Conservation (phyloP, 139 green algal genomes). For the Haematococcus sp. region DNA sequence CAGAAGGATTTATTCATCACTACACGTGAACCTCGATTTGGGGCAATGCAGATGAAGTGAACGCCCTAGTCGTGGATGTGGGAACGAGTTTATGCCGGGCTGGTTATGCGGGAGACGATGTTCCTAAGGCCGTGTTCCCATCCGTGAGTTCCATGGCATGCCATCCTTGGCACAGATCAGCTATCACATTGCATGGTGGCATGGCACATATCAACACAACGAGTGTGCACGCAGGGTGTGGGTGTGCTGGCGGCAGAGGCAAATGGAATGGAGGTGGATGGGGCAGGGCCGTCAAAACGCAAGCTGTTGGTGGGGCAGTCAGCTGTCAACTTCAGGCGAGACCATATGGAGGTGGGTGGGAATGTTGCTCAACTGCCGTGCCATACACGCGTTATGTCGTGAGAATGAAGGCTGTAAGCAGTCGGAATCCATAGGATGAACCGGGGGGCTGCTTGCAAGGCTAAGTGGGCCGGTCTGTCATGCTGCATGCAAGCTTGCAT, state of each 20-base stretch:
- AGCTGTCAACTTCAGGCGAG: slow-evolving; percentile 43
- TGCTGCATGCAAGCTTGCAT: background rate
- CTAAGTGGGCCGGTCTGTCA: background rate
- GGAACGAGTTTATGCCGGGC: slow-evolving; percentile 78
- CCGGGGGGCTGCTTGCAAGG: background rate
- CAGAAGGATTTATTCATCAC: background rate
- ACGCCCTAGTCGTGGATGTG: slow-evolving; percentile 90
- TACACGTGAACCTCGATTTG: too few species aligned
- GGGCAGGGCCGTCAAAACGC: slow-evolving; percentile 1
- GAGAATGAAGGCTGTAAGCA: background rate
- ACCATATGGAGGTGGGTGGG: slow-evolving; percentile 58
- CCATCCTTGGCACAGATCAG: background rate
- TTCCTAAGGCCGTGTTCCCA: slow-evolving; percentile 90
- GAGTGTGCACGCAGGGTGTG: slow-evolving; percentile 10
- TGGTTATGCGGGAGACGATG: slow-evolving; percentile 95
- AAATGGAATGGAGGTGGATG: slow-evolving; percentile 36
- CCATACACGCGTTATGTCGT: background rate
- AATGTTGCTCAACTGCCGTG: background rate
- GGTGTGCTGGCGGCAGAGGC: slow-evolving; percentile 26
- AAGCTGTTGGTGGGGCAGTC: slow-evolving; percentile 34
- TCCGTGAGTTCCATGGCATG: slow-evolving; percentile 44
- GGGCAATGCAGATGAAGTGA: slow-evolving; percentile 95
- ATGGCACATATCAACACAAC: background rate
- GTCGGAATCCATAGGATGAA: background rate
- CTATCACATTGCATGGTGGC: background rate